Conservation (phyloP, 306 rosid genomes). For the Lupinus albus region DNA sequence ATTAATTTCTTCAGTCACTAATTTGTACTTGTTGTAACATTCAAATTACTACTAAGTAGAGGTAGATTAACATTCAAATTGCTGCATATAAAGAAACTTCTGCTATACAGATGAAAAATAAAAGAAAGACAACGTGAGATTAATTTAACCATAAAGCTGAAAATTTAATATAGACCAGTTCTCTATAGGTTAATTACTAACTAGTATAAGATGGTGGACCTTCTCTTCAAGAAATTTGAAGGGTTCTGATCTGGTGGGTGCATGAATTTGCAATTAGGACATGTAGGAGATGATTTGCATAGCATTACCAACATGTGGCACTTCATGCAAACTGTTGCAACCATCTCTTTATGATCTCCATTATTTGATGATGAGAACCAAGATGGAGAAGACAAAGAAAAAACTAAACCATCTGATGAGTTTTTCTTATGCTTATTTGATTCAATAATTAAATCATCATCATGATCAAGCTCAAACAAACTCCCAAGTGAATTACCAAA, state of each 20-base stretch:
- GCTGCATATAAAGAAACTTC: slow-evolving; percentile 16
- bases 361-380: slow-evolving; percentile 58
- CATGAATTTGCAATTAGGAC: too few species aligned
- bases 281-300: slow-evolving; percentile 80
- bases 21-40: too few species aligned
- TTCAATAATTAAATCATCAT: slow-evolving; percentile 37
- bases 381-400: slow-evolving; percentile 47
- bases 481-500: slow-evolving; percentile 20
- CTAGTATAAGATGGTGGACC: slow-evolving; percentile 58
- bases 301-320: slow-evolving; percentile 94
- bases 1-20: too few species aligned
- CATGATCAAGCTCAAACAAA: slow-evolving; percentile 31
- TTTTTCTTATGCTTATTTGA: slow-evolving; percentile 40
- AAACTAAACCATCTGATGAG: slow-evolving; percentile 26
- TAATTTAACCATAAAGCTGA: too few species aligned
- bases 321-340: slow-evolving; percentile 79
- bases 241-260: slow-evolving; percentile 64
- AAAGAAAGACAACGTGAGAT: too few species aligned
- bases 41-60: too few species aligned
- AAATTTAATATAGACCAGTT: slow-evolving; percentile 24
- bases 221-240: slow-evolving; percentile 58
- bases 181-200: neutral
- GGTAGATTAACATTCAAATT: too few species aligned
- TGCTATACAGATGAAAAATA: neutral
- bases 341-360: slow-evolving; percentile 69